Evolutionary conservation across 2,329 filamentous ascomycete genomes (phyloP).

Genomic region (Trichoderma sp.): DNA sequence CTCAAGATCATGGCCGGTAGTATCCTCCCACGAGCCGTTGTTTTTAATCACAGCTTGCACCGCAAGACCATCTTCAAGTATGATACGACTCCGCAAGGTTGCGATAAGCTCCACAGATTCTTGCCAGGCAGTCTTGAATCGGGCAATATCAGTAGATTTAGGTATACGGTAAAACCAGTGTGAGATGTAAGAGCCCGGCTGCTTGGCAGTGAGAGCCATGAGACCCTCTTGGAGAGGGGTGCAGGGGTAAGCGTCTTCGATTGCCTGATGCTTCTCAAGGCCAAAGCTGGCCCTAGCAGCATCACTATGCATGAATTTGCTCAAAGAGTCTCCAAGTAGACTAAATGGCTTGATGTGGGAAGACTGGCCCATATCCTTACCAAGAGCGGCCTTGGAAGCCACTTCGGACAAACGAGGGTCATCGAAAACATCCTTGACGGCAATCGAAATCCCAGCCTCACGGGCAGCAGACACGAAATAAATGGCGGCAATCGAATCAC

Average conservation of each 20-base stretch:
- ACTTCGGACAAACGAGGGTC: conserved; percentile 18
- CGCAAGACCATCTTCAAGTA: conserved; percentile 22
- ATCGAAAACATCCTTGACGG: conserved; percentile 24
- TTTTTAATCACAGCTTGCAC: conserved; percentile 26
- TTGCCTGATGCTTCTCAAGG: conserved; percentile 6
- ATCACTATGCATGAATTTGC: conserved; percentile 3
- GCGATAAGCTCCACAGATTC: conserved; percentile 25
- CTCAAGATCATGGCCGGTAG: background rate
- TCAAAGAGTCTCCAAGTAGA: conserved; percentile 1
- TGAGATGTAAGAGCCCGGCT: conserved; percentile 29
- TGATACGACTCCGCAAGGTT: conserved; percentile 31
- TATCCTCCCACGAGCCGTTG: conserved; percentile 19
- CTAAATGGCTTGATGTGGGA: conserved; percentile 6
- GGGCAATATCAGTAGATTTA: conserved; percentile 12
- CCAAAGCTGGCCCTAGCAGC: background rate
- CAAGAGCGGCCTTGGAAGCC: conserved; percentile 8
- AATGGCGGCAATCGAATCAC: conserved; percentile 31
- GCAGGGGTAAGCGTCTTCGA: conserved; percentile 42
- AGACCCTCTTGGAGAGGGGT: conserved; percentile 44
- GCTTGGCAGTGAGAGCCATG: conserved; percentile 33
- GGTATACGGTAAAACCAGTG: conserved; percentile 26
- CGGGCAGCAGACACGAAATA: conserved; percentile 27
- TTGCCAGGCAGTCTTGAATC: conserved; percentile 30
- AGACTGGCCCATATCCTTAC: background rate
- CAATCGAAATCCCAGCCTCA: conserved; percentile 20